Evolutionary conservation across 129 eudicot genomes (phyloP), one percentile per base, ranked within the genome.

Genomic region (Arctium minus): DNA sequence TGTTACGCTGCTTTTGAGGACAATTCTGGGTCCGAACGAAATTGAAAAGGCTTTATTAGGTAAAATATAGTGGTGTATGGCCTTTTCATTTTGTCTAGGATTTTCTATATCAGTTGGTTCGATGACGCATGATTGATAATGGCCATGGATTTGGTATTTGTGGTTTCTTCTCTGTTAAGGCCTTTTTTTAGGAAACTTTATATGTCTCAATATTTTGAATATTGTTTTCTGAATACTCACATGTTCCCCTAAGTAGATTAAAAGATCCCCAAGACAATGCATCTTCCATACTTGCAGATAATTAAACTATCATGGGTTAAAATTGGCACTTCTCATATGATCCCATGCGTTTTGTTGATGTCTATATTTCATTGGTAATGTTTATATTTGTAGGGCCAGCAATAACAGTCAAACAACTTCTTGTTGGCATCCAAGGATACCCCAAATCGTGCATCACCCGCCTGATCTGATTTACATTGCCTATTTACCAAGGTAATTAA

Each of bases 1-100:
- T 6, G 17, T 64, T 76, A 95, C 97, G 68, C 82, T 95, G 91
- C 82, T 95, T 77, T 86, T 95, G 99, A 89, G 92, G 80, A 94
- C 99, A 36, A 90, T 95, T 85, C 99, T 97, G 10, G 99, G 99
- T 40, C 71, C 93, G 44, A 93, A 95, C 69, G 97, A 95, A 67
- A 87, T 95, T 40, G 97, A 91, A 62, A 95, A 91, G 84, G 92
- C 94, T 80, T 76, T 95, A 56, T 73, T 95, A 90, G 98, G 98
- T 95, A 89, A 78, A 77, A 27, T 0, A 4, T 8, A 4, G 36
- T 31, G 8, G 74, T 81, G 42, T 36, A 18, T 70, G 50, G 10
- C 3, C 1, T 53, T 30, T 84, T 65, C 38, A 60, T 50, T 8
- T 39, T 18, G 65, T n/a, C 38, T 67, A 15, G 22, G 56, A 1